phyloP scores from a whole-genome alignment of 176 grass and related monocot genomes.

The Oryza glaberrima region DNA sequence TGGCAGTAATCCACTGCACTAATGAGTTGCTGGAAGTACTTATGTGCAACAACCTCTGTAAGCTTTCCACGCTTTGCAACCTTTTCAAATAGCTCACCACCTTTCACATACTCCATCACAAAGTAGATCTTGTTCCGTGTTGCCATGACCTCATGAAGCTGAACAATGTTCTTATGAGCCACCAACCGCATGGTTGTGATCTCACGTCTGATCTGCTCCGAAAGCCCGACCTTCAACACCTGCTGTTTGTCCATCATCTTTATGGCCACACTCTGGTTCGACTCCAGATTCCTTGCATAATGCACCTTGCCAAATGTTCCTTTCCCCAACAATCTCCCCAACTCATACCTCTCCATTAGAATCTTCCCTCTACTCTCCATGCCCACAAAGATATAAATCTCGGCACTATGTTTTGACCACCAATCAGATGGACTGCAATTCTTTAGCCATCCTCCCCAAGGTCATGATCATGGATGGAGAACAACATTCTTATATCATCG shows the following conservation, averaged over 20 bases:
- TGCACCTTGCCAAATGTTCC: conserved; percentile 79
- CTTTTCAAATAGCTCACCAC: conserved; percentile 71
- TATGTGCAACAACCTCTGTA: conserved; percentile 53
- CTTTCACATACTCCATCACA: conserved; percentile 71
- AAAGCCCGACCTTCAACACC: conserved; percentile 51
- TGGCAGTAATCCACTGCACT: conserved; percentile 70
- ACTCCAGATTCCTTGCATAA: conserved; percentile 53
- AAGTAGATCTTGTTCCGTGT: conserved; percentile 72
- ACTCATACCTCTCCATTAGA: conserved; percentile 62
- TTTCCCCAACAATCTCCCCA: conserved; percentile 72
- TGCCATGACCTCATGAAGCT: conserved; percentile 80
- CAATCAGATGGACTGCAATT: conserved; percentile 24
- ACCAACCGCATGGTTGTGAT: conserved; percentile 67
- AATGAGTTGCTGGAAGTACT: conserved; percentile 69
- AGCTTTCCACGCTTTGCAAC: conserved; percentile 58
- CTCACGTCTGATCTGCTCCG: conserved; percentile 73
- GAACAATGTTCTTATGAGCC: conserved; percentile 64
- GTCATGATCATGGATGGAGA: conserved; percentile 46
- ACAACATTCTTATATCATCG: conserved; percentile 49
- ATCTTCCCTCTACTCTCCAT: conserved; percentile 52
- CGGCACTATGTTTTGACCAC: not conserved
- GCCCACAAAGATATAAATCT: conserved; percentile 5
- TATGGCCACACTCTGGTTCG: conserved; percentile 57
- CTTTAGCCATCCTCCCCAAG: conserved; percentile 72
- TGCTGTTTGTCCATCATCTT: conserved; percentile 71